These are phyloP conservation scores for Solidago caesia DNA, from an alignment of 129 eudicot genomes.

Conservation along the genomic window DNA sequence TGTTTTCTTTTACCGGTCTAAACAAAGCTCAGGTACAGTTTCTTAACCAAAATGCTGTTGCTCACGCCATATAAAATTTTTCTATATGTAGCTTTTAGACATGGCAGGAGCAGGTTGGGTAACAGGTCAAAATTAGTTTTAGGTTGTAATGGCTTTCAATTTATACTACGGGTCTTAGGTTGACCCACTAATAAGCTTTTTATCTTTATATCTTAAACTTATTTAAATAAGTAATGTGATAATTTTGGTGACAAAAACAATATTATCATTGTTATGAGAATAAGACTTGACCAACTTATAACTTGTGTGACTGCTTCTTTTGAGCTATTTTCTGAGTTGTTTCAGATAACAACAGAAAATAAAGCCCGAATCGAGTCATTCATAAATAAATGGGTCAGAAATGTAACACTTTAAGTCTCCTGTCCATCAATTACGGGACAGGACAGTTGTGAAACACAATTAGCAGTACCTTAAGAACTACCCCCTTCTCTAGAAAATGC, in stretches of 20 bases:
- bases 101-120: not conserved
- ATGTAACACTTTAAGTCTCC: too few species aligned
- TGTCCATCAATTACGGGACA: not conserved
- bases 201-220: not conserved
- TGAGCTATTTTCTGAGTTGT: too few species aligned
- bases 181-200: not conserved
- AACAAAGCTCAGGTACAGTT: conserved; percentile 78
- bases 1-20: conserved; percentile 96
- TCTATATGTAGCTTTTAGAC: not conserved
- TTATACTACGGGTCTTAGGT: not conserved
- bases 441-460: conserved; percentile 4
- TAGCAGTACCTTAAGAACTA: not conserved
- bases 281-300: too few species aligned
- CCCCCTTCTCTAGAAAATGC: not conserved
- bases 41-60: not conserved
- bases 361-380: too few species aligned
- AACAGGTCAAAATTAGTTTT: not conserved
- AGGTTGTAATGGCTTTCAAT: too few species aligned
- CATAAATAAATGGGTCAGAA: too few species aligned
- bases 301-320: too few species aligned
- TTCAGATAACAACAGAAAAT: too few species aligned
- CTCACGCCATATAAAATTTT: not conserved
- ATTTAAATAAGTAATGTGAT: not conserved
- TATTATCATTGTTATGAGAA: too few species aligned
- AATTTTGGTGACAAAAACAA: too few species aligned